Conservation (phyloP, 257 asterid genomes). For the Primulina huaijiensis region DNA sequence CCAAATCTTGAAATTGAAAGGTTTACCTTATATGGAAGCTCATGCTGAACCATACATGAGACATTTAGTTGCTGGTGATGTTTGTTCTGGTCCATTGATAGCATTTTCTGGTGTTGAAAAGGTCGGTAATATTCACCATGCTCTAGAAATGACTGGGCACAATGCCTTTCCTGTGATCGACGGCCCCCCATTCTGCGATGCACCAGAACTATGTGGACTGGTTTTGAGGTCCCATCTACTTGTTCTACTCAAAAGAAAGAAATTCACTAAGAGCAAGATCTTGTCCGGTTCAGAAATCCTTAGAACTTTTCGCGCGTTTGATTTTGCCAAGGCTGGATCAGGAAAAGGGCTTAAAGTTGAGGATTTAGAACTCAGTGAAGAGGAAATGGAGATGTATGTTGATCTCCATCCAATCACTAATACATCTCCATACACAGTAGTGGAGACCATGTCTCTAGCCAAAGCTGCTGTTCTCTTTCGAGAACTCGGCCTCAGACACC, state of each 20-base stretch:
- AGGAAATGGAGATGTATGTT: slow-evolving; percentile 89
- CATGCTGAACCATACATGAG: slow-evolving; percentile 95
- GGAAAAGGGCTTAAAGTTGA: slow-evolving; percentile 89
- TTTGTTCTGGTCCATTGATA: slow-evolving; percentile 86
- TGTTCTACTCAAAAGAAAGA: slow-evolving; percentile 63
- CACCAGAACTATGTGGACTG: slow-evolving; percentile 78
- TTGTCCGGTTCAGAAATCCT: slow-evolving; percentile 46
- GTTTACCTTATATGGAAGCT: slow-evolving; percentile 89
- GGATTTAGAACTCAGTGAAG: slow-evolving; percentile 60
- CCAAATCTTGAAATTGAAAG: slow-evolving; percentile 91
- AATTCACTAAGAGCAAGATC: slow-evolving; percentile 47
- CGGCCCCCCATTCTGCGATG: slow-evolving; percentile 79
- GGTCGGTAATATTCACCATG: slow-evolving; percentile 67
- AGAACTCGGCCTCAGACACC: slow-evolving; percentile 84
- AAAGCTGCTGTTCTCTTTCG: slow-evolving; percentile 89
- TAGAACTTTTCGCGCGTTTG: slow-evolving; percentile 56
- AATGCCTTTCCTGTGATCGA: slow-evolving; percentile 90
- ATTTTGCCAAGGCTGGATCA: slow-evolving; percentile 85
- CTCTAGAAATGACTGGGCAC: slow-evolving; percentile 59
- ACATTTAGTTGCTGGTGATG: slow-evolving; percentile 78
- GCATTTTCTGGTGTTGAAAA: slow-evolving; percentile 72
- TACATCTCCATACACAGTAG: slow-evolving; percentile 88
- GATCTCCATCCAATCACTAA: slow-evolving; percentile 92
- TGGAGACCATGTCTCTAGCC: slow-evolving; percentile 94
- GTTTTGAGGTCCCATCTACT: slow-evolving; percentile 86